Conservation (phyloP, 176 grass and related monocot species). For the Triticum turgidum region DNA sequence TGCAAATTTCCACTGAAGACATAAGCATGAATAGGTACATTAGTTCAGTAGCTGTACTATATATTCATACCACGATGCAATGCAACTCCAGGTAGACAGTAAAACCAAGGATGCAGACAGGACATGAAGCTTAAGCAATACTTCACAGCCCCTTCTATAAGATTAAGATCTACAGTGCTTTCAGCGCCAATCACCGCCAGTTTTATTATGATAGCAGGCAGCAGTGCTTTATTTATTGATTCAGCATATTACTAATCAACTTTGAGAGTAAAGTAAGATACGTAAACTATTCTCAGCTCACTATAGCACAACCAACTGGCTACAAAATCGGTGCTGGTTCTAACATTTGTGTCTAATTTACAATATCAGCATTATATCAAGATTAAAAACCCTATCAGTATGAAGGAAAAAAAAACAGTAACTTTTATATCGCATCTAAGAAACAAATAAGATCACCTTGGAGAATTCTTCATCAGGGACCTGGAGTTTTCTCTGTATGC, state of each 20-base stretch:
- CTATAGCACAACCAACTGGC: background rate
- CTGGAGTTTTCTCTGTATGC: conserved; percentile 83
- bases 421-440: background rate
- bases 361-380: conserved; percentile 2
- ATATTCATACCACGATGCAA: conserved; percentile 5
- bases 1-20: conserved; percentile 86
- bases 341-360: conserved; percentile 10
- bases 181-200: background rate
- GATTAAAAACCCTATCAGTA: background rate
- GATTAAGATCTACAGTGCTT: background rate
- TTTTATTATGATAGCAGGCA: background rate
- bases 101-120: background rate
- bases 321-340: background rate
- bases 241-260: background rate
- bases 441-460: conserved; percentile 61
- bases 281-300: conserved; percentile 11
- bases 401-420: background rate
- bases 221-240: background rate
- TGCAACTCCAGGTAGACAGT: conserved; percentile 21
- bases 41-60: conserved; percentile 2
- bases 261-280: conserved; percentile 9
- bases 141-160: background rate
- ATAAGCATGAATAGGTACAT: conserved; percentile 6
- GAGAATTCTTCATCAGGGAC: conserved; percentile 76
- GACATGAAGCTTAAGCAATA: background rate